Conservation (phyloP, 768 basidiomycete genomes). For the Boletus reticuloceps region DNA sequence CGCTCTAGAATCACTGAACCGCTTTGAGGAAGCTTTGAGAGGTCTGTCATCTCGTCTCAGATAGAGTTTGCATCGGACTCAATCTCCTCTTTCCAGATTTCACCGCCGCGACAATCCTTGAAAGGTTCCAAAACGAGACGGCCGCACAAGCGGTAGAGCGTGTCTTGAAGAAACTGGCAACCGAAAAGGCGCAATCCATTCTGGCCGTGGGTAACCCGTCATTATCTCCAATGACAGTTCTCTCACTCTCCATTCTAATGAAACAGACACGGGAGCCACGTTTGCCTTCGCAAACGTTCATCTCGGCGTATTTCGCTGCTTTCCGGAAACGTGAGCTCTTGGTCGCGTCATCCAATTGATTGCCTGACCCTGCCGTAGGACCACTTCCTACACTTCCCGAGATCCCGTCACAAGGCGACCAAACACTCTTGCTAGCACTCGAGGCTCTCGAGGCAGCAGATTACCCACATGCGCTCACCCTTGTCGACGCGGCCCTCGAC, state of each 20-base stretch:
- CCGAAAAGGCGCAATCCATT: conserved; percentile 69
- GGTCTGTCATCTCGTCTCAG: conserved; percentile 44
- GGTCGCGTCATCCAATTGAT: neutral
- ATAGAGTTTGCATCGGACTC: neutral
- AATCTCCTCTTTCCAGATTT: conserved; percentile 55
- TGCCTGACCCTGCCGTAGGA: conserved; percentile 38
- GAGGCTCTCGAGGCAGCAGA: conserved; percentile 83
- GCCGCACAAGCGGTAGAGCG: conserved; percentile 85
- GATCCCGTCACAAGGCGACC: conserved; percentile 73
- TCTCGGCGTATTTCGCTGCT: conserved; percentile 94
- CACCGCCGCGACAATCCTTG: conserved; percentile 92
- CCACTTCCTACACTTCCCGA: conserved; percentile 71
- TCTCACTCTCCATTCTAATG: neutral
- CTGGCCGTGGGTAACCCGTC: conserved; percentile 47
- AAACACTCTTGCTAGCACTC: conserved; percentile 75
- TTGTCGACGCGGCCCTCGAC: conserved; percentile 82
- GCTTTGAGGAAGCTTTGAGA: conserved; percentile 73
- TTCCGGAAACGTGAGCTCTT: conserved; percentile 77
- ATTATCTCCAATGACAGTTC: neutral
- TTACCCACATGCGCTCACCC: conserved; percentile 74
- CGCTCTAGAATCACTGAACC: conserved; percentile 75
- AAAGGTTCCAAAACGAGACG: conserved; percentile 82
- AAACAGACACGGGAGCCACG: conserved; percentile 65
- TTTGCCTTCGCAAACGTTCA: conserved; percentile 87
- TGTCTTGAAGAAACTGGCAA: conserved; percentile 82